A percentile compares a stretch with the other conserved stretches of the same genome.
phyloP scores from a whole-genome alignment of 257 asterid genomes.

The Solanum pinnatisectum region DNA sequence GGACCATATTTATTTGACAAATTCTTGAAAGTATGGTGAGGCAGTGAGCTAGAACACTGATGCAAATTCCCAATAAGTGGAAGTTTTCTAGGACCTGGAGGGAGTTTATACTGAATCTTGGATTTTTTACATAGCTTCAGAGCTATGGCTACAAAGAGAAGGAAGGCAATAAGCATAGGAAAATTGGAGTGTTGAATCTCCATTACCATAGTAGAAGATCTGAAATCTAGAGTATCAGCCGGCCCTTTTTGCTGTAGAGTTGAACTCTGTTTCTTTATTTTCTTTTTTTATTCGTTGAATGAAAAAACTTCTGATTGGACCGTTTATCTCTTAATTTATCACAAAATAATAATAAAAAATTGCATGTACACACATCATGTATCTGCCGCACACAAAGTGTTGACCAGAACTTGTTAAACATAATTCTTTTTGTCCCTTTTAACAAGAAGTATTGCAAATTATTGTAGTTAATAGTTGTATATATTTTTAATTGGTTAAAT shows the following conservation, averaged over 20 bases:
- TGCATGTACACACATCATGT: background rate
- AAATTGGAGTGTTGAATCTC: background rate
- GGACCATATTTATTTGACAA: background rate
- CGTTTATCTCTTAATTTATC: background rate
- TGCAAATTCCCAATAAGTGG: background rate
- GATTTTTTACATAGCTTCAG: background rate
- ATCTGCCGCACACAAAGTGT: background rate
- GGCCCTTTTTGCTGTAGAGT: background rate
- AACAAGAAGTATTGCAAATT: too few relatives aligned
- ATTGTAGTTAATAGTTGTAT: background rate
- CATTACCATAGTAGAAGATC: background rate
- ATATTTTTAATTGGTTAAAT: background rate
- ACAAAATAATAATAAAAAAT: background rate
- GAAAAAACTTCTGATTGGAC: background rate
- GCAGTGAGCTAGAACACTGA: background rate
- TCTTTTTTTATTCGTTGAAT: background rate
- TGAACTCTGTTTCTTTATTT: background rate
- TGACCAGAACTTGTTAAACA: background rate
- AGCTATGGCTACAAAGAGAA: background rate
- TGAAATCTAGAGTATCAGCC: background rate
- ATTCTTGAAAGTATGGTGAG: background rate
- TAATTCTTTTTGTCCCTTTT: background rate
- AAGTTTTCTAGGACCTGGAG: background rate
- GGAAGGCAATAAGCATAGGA: background rate
- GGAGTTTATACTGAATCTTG: background rate